Percentiles rank a stretch among this genome's conserved stretches.
Conservation (phyloP, 352 stramenopile genomes). For the Phytopythium mirpurense region DNA sequence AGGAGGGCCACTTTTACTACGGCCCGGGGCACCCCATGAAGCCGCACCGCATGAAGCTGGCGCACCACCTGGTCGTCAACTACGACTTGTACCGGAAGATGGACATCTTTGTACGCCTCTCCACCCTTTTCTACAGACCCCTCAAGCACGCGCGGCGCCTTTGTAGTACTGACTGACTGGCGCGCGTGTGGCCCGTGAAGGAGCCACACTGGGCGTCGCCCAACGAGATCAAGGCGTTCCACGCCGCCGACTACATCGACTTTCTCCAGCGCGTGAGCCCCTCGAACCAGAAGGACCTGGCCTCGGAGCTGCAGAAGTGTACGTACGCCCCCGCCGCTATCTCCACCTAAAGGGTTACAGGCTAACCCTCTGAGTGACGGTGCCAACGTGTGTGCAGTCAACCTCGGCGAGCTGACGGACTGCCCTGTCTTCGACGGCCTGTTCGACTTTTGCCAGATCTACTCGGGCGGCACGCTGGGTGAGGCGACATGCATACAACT, state of each 20-base stretch:
- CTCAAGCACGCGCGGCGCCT: constrained; percentile 8
- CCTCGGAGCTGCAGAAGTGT: constrained; percentile 74
- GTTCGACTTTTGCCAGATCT: constrained; percentile 99
- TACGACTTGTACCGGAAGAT: constrained; percentile 99
- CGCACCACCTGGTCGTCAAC: constrained; percentile 97
- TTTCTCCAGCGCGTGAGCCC: constrained; percentile 96
- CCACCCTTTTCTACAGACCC: too few relatives aligned
- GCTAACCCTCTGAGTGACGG: too few relatives aligned
- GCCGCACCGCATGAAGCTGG: constrained; percentile 95
- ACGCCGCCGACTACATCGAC: constrained; percentile 97
- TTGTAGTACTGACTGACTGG: too few relatives aligned
- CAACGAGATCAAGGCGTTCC: constrained; percentile 96
- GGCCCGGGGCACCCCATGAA: constrained; percentile 97
- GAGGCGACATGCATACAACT: too few relatives aligned
- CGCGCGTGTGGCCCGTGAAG: too few relatives aligned
- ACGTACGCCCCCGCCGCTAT: too few relatives aligned
- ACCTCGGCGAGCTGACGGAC: constrained; percentile 95
- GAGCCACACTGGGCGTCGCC: constrained; percentile 74
- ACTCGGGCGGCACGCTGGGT: constrained; percentile 93
- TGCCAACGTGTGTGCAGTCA: too few relatives aligned
- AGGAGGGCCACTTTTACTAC: constrained; percentile 98
- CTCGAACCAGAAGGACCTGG: constrained; percentile 89
- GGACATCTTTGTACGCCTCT: constrained; percentile 97
- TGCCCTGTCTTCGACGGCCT: constrained; percentile 99
- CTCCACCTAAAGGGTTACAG: too few relatives aligned